Evolutionary conservation across 2,329 filamentous ascomycete genomes (phyloP).

Genomic region (Colletotrichum gigasporum): DNA sequence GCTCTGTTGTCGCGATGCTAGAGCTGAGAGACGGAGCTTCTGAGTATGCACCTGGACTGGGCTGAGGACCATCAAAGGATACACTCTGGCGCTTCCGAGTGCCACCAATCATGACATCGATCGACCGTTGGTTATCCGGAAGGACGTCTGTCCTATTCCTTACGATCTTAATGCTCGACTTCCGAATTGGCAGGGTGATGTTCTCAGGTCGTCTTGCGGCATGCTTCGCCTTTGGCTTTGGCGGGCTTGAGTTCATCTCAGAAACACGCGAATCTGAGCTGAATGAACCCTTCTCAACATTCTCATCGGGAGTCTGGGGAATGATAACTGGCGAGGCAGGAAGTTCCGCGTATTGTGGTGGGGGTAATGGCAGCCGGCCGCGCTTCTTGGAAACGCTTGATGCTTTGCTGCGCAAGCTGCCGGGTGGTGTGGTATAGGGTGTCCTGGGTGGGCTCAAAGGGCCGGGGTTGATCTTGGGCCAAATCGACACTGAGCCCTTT

Average conservation of each 20-base stretch:
- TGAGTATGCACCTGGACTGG: constrained; percentile 24
- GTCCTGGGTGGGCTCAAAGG: constrained; percentile 30
- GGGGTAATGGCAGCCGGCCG: not conserved
- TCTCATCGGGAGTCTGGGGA: constrained; percentile 11
- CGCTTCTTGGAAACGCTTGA: constrained; percentile 11
- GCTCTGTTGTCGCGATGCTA: constrained; percentile 42
- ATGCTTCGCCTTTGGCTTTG: not conserved
- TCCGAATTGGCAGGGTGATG: constrained; percentile 7
- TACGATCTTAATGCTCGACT: constrained; percentile 6
- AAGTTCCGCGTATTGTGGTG: constrained; percentile 27
- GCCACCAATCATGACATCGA: constrained; percentile 21
- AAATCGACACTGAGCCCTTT: constrained; percentile 27
- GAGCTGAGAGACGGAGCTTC: constrained; percentile 40
- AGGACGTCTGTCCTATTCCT: not conserved
- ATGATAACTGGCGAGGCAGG: constrained; percentile 13
- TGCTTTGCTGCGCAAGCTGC: constrained; percentile 6
- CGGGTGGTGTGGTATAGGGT: constrained; percentile 27
- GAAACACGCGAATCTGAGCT: not conserved
- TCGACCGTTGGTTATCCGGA: constrained; percentile 1
- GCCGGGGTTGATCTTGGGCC: constrained; percentile 25
- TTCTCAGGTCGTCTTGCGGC: constrained; percentile 15
- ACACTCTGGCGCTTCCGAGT: constrained; percentile 17
- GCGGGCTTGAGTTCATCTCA: not conserved
- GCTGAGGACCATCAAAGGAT: constrained; percentile 10
- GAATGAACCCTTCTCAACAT: constrained; percentile 6